phyloP scores from a whole-genome alignment of 768 basidiomycete species.

The Bullera alba region DNA sequence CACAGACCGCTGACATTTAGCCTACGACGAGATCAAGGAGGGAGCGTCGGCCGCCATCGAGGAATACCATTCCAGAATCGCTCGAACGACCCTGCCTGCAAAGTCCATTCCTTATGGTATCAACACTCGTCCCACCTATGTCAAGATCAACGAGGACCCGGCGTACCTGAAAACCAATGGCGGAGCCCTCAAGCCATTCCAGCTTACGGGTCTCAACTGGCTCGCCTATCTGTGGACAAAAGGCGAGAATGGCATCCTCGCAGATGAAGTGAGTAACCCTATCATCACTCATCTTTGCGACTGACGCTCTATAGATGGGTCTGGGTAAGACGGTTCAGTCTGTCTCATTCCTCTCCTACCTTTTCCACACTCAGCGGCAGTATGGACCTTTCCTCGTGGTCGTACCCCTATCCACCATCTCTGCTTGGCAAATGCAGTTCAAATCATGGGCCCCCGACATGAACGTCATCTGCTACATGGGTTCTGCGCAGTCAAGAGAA shows the following conservation, averaged over 20 bases:
- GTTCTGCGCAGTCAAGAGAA: constrained; percentile 75
- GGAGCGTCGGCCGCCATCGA: constrained; percentile 73
- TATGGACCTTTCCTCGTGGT: constrained; percentile 97
- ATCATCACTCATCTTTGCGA: not conserved
- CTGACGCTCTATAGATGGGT: constrained; percentile 62
- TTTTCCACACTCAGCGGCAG: constrained; percentile 84
- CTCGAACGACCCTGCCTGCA: constrained; percentile 73
- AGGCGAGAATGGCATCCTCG: constrained; percentile 91
- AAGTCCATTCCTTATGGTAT: constrained; percentile 66
- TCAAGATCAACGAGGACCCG: constrained; percentile 79
- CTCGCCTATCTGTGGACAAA: constrained; percentile 92
- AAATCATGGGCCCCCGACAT: constrained; percentile 89
- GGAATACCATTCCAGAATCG: constrained; percentile 68
- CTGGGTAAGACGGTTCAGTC: constrained; percentile 97
- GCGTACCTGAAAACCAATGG: constrained; percentile 71
- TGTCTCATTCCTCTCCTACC: constrained; percentile 86
- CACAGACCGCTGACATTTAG: constrained; percentile 9
- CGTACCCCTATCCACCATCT: constrained; percentile 94
- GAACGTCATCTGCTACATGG: constrained; percentile 95
- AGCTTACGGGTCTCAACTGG: constrained; percentile 97
- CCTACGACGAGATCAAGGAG: constrained; percentile 61
- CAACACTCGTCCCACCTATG: constrained; percentile 66
- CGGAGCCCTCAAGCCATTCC: constrained; percentile 91
- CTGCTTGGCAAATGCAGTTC: constrained; percentile 96
- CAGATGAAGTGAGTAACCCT: constrained; percentile 61